phyloP scores from a whole-genome alignment of 202 grass and related monocot species.

The Eragrostis tef region DNA sequence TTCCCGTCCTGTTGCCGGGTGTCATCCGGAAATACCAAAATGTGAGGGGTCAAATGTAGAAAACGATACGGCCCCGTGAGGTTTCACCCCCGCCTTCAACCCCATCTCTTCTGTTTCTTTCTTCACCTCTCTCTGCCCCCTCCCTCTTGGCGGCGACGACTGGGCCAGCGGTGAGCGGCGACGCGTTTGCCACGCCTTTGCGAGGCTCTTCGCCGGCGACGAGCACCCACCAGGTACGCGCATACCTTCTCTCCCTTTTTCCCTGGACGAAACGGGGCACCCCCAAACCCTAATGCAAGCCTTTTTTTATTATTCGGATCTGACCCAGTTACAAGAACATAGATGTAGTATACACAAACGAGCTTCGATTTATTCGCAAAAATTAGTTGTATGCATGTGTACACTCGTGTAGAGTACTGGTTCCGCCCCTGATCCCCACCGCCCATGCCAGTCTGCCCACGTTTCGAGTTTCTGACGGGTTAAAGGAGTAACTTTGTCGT shows the following conservation, averaged over 20 bases:
- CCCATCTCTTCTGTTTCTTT: not conserved
- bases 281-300: not conserved
- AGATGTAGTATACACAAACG: too few relatives aligned
- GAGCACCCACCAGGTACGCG: not conserved
- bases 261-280: not conserved
- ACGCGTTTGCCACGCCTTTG: not conserved
- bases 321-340: too few relatives aligned
- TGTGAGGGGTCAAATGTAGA: not conserved
- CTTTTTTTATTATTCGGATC: too few relatives aligned
- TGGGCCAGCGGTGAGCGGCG: not conserved
- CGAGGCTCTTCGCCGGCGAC: not conserved
- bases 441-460: not conserved
- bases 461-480: not conserved
- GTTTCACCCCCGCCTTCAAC: not conserved
- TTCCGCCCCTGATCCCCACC: not conserved
- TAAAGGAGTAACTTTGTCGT: not conserved
- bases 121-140: not conserved
- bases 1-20: not conserved
- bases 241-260: not conserved
- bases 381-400: too few relatives aligned
- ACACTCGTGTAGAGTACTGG: too few relatives aligned
- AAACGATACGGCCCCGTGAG: not conserved
- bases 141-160: not conserved
- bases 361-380: too few relatives aligned
- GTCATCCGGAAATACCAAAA: not conserved